Conservation (phyloP, 2,329 filamentous ascomycete species). For the Rhinocladiella similis region DNA sequence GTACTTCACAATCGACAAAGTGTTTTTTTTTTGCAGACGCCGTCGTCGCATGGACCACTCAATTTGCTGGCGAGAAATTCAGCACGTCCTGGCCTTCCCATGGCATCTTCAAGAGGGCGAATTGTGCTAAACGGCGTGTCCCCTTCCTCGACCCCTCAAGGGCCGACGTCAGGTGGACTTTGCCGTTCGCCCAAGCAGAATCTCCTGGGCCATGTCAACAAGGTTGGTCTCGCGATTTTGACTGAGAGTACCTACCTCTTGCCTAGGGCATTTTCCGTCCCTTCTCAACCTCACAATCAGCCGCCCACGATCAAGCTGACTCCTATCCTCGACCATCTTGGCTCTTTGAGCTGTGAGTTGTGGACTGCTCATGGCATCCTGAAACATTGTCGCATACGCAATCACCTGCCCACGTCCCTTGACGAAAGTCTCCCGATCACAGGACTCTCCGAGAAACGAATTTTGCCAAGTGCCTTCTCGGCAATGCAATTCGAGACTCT, state of each 20-base stretch:
- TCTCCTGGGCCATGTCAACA: not conserved
- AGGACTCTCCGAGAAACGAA: constrained; percentile 27
- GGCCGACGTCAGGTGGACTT: too few species aligned
- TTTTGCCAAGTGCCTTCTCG: constrained; percentile 26
- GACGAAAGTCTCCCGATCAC: constrained; percentile 26
- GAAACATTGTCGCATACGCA: constrained; percentile 22
- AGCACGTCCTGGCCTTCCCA: too few species aligned
- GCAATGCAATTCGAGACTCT: constrained; percentile 23
- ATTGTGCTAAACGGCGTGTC: not conserved
- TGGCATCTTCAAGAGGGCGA: too few species aligned
- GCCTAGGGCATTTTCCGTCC: not conserved
- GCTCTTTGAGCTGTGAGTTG: not conserved
- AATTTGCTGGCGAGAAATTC: too few species aligned
- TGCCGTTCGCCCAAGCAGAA: not conserved
- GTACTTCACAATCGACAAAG: too few species aligned
- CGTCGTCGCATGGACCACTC: too few species aligned
- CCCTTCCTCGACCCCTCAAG: not conserved
- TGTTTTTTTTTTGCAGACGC: too few species aligned
- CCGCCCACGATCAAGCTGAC: constrained; percentile 22
- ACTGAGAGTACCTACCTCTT: constrained; percentile 2
- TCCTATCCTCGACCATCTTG: constrained; percentile 22
- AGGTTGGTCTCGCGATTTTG: not conserved
- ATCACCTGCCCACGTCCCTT: constrained; percentile 21
- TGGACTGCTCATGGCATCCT: constrained; percentile 18
- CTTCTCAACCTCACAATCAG: constrained; percentile 19